Evolutionary conservation across 148 eudicot species (phyloP).

Genomic region (Selenicereus undatus): DNA sequence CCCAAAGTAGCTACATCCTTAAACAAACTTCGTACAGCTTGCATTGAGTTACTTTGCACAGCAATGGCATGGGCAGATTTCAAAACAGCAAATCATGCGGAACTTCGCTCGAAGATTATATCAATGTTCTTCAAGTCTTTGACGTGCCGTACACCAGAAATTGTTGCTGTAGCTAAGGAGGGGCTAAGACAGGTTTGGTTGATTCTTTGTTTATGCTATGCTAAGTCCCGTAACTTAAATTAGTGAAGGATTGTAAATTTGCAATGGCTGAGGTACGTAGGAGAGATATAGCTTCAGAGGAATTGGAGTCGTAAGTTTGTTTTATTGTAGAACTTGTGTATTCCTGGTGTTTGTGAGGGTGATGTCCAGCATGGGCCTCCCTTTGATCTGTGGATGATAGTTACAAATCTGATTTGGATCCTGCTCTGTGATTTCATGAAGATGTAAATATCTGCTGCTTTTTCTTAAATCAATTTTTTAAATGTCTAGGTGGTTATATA

Average conservation of each 20-base stretch:
- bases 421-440: too few relatives aligned
- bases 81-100: conserved; percentile 81
- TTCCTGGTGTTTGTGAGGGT: not conserved
- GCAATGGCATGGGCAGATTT: conserved; percentile 99
- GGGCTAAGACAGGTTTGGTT: conserved; percentile 83
- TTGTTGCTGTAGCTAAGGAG: conserved; percentile 95
- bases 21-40: conserved; percentile 88
- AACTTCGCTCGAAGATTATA: conserved; percentile 82
- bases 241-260: too few relatives aligned
- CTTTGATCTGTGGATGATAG: too few relatives aligned
- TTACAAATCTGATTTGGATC: too few relatives aligned
- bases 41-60: conserved; percentile 94
- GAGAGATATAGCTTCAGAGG: too few relatives aligned
- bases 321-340: not conserved
- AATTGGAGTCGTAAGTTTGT: too few relatives aligned
- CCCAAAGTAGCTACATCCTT: conserved; percentile 84
- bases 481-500: too few relatives aligned
- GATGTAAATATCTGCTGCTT: too few relatives aligned
- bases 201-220: conserved; percentile 7
- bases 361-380: too few relatives aligned
- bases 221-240: too few relatives aligned
- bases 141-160: conserved; percentile 85
- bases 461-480: too few relatives aligned
- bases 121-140: conserved; percentile 96
- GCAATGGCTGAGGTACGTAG: too few relatives aligned